A percentile compares a stretch with the other conserved stretches of the same genome.
These are phyloP conservation scores for Candida sakaeoensis DNA, from an alignment of 805 yeast species.

Conservation along the genomic window DNA sequence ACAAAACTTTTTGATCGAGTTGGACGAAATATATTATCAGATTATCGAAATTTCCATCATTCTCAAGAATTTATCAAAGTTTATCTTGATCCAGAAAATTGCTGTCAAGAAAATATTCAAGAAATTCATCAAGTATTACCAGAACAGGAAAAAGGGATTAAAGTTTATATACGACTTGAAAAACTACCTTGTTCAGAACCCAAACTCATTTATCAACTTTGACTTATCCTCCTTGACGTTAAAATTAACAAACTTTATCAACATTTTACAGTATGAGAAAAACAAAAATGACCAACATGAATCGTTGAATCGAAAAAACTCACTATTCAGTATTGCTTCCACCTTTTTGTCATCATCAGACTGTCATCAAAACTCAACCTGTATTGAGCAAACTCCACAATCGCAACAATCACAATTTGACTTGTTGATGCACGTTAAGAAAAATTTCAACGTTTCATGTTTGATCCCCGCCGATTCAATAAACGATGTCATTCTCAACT, in stretches of 20 bases:
- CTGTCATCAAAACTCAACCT: no score
- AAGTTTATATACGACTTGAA: conserved; percentile 27
- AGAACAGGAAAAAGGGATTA: conserved; percentile 15
- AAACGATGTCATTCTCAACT: conserved; percentile 31
- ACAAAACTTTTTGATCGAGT: conserved; percentile 11
- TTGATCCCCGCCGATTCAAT: conserved; percentile 32
- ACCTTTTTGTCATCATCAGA: conserved; percentile 8
- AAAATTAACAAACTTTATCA: conserved; percentile 43
- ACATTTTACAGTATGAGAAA: conserved; percentile 16
- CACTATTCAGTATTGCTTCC: conserved; percentile 10
- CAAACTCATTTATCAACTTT: conserved; percentile 55
- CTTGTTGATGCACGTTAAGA: conserved; percentile 27
- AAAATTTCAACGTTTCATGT: conserved; percentile 32
- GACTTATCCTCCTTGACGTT: conserved; percentile 60
- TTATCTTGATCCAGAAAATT: conserved; percentile 68
- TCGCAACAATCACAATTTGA: conserved; percentile 26
- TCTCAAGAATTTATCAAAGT: conserved; percentile 65
- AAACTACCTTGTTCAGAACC: conserved; percentile 35
- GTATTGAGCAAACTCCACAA: conserved; percentile 11
- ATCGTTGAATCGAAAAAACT: conserved; percentile 6
- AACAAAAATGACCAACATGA: background rate
- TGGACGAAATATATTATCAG: conserved; percentile 29
- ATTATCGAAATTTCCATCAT: conserved; percentile 42
- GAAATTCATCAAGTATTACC: conserved; percentile 53
- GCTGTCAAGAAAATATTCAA: conserved; percentile 71